Conservation (phyloP, 2,329 filamentous ascomycete genomes). For the Dactylellina haptotyla region DNA sequence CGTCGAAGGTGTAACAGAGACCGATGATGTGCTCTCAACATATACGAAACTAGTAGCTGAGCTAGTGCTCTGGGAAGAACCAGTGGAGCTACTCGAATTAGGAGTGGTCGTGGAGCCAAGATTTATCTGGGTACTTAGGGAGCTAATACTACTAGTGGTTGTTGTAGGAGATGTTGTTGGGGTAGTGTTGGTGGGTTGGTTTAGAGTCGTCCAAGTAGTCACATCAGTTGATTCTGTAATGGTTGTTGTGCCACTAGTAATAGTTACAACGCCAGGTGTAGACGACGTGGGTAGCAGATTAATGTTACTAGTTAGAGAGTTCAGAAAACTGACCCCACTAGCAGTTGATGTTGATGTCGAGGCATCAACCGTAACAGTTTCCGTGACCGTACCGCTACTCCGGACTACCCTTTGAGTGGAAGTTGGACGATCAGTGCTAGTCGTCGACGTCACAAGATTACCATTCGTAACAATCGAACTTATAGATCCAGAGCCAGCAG, state of each 20-base stretch:
- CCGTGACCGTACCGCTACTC: conserved; percentile 19
- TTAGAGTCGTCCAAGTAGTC: conserved; percentile 20
- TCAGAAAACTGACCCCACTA: background rate
- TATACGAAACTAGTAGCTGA: background rate
- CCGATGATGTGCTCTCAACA: background rate
- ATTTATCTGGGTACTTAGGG: background rate
- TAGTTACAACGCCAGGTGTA: background rate
- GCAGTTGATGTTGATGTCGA: background rate
- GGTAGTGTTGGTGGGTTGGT: background rate
- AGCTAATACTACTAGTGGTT: background rate
- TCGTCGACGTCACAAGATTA: background rate
- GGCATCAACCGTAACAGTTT: conserved; percentile 10
- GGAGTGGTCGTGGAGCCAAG: background rate
- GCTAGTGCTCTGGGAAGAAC: background rate
- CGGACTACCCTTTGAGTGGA: conserved; percentile 16
- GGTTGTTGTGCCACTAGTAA: conserved; percentile 8
- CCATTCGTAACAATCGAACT: background rate
- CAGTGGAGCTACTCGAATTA: background rate
- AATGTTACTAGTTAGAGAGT: conserved; percentile 7
- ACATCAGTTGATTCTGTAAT: background rate
- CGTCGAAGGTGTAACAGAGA: no score
- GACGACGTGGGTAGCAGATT: background rate
- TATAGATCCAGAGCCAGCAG: background rate
- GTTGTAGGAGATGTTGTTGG: background rate
- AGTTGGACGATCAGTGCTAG: background rate